Evolutionary conservation across 495 filamentous ascomycete genomes (phyloP).

Genomic region (Penicillium paradoxum): DNA sequence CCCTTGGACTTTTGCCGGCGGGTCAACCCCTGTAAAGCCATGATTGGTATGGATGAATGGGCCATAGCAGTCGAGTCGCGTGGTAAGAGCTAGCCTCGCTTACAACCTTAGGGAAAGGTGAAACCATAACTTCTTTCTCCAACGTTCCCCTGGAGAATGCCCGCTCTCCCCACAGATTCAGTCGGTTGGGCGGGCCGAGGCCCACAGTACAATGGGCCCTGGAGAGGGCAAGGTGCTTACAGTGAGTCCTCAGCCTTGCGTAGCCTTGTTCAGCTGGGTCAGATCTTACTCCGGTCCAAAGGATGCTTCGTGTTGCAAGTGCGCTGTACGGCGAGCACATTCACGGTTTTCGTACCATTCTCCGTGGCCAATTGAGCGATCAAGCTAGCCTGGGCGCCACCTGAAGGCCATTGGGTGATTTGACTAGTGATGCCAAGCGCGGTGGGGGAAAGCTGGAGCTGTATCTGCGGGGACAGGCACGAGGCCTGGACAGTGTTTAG

Average conservation of each 20-base stretch:
- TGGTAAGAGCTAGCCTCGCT: not conserved
- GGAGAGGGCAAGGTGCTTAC: not conserved
- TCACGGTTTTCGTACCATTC: not conserved
- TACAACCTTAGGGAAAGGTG: not conserved
- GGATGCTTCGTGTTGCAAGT: not conserved
- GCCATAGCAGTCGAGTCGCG: not conserved
- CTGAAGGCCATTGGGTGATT: not conserved
- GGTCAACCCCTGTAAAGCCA: too few species aligned
- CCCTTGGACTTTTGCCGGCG: too few species aligned
- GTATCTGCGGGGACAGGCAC: constrained; percentile 4
- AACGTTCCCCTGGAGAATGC: not conserved
- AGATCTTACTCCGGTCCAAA: not conserved
- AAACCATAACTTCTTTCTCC: not conserved
- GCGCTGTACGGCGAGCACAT: not conserved
- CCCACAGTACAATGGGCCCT: constrained; percentile 2
- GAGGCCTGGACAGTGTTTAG: constrained; percentile 6
- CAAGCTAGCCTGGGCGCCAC: not conserved
- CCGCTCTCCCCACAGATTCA: constrained; percentile 2
- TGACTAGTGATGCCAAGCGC: constrained; percentile 1
- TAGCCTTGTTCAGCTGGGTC: not conserved
- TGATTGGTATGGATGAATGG: not conserved
- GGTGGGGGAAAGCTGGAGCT: not conserved
- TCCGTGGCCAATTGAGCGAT: constrained; percentile 8
- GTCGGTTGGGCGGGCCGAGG: constrained; percentile 4
- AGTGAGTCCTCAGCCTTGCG: not conserved